Evolutionary conservation across 805 yeast genomes (phyloP).

Genomic region (Wickerhamomyces mucosus): DNA sequence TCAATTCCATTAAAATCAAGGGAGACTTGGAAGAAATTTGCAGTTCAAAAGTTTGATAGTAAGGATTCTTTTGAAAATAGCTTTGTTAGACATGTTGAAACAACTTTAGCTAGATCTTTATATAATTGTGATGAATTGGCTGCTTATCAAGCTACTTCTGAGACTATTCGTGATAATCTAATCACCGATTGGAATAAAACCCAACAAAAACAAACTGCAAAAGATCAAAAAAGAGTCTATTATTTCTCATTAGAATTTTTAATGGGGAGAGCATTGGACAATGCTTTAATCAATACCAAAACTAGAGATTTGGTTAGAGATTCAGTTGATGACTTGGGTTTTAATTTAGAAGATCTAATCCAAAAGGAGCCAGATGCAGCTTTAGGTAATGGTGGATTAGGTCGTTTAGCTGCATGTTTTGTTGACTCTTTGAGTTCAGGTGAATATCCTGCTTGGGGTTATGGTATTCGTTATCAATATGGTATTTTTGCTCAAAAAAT

Average conservation of each 20-base stretch:
- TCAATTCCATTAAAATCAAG: constrained; percentile 73
- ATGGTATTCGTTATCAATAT: constrained; percentile 86
- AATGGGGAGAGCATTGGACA: constrained; percentile 94
- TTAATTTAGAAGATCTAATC: constrained; percentile 76
- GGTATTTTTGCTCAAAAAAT: constrained; percentile 89
- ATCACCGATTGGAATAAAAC: constrained; percentile 88
- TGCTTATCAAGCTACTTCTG: constrained; percentile 85
- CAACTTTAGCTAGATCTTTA: constrained; percentile 82
- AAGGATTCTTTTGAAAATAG: constrained; percentile 53
- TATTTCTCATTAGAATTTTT: constrained; percentile 81
- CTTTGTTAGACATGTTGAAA: constrained; percentile 82
- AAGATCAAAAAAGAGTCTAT: constrained; percentile 79
- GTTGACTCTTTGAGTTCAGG: constrained; percentile 81
- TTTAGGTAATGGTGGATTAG: constrained; percentile 91
- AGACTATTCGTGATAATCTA: constrained; percentile 68
- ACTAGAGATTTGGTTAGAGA: constrained; percentile 48
- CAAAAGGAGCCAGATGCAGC: constrained; percentile 91
- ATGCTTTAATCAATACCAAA: constrained; percentile 77
- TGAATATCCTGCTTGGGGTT: constrained; percentile 93
- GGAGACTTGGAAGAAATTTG: constrained; percentile 65
- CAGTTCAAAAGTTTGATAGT: constrained; percentile 36
- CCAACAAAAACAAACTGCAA: constrained; percentile 78
- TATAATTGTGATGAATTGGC: constrained; percentile 89
- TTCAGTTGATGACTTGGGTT: constrained; percentile 68
- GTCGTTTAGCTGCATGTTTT: constrained; percentile 91